Percentiles rank a stretch among this genome's conserved stretches.
These are phyloP conservation scores for Letharia columbiana DNA, from an alignment of 495 filamentous ascomycete genomes.

Conservation along the genomic window DNA sequence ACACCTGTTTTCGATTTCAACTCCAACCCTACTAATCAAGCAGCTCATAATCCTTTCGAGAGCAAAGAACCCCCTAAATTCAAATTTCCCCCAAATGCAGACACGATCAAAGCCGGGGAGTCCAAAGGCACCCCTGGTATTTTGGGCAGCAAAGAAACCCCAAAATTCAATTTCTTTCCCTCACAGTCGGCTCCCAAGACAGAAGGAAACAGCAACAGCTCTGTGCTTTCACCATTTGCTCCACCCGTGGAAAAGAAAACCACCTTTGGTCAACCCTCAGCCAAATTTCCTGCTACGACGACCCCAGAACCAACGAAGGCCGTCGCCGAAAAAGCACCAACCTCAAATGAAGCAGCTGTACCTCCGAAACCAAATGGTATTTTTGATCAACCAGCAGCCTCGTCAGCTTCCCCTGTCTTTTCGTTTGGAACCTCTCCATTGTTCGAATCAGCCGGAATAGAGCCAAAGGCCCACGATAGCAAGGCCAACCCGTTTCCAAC, in stretches of 20 bases:
- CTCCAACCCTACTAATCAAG: conserved; percentile 3
- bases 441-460: not conserved
- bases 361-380: not conserved
- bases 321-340: not conserved
- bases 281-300: not conserved
- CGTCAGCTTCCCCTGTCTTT: not conserved
- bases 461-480: not conserved
- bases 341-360: not conserved
- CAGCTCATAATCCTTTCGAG: not conserved
- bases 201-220: not conserved
- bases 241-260: not conserved
- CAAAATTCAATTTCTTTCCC: not conserved
- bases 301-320: not conserved
- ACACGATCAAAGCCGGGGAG: not conserved
- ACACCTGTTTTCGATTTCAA: not conserved
- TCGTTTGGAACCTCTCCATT: conserved; percentile 13
- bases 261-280: conserved; percentile 8
- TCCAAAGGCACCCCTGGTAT: not conserved
- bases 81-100: conserved; percentile 1
- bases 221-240: not conserved
- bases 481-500: not conserved
- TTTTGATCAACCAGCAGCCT: conserved; percentile 7
- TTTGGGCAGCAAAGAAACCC: not conserved
- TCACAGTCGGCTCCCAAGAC: not conserved
- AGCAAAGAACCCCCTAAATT: conserved; percentile 14